These are phyloP conservation scores for Coelastrella sp. DNA, from an alignment of 139 green algal genomes.

Conservation along the genomic window DNA sequence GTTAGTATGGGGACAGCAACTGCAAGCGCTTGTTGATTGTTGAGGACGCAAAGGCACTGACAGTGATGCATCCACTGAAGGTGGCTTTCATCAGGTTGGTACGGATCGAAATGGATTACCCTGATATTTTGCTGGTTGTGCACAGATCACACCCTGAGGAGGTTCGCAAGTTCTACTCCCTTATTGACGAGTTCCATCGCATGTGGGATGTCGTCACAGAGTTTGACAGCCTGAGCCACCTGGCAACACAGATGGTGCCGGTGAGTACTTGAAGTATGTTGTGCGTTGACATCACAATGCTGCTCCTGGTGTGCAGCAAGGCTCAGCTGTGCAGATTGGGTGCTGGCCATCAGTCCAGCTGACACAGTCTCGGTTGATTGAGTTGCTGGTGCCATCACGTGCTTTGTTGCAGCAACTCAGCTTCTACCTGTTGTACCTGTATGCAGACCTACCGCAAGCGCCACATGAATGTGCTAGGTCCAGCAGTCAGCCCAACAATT, in stretches of 20 bases:
- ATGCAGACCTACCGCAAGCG: constrained; percentile 60
- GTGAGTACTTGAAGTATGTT: constrained; percentile 40
- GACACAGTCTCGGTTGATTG: not conserved
- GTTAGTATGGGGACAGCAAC: not conserved
- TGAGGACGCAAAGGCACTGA: no score
- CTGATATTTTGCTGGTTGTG: not conserved
- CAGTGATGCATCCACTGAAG: no score
- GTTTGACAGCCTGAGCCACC: constrained; percentile 61
- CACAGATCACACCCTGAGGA: constrained; percentile 63
- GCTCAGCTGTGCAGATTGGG: not conserved
- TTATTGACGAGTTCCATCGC: constrained; percentile 68
- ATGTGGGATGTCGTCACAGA: constrained; percentile 72
- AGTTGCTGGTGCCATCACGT: not conserved
- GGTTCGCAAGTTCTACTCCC: constrained; percentile 67
- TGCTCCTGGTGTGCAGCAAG: no score
- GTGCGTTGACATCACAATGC: not conserved
- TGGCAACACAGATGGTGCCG: constrained; percentile 64
- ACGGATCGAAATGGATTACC: not conserved
- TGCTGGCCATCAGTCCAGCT: not conserved
- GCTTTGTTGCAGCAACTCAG: not conserved
- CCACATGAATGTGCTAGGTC: constrained; percentile 63
- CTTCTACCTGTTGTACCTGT: not conserved
- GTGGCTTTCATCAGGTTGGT: not conserved
- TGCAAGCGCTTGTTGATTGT: not conserved
- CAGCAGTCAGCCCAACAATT: constrained; percentile 57